Evolutionary conservation across 805 yeast genomes (phyloP).

Genomic region (Pichia thaimueangensis): DNA sequence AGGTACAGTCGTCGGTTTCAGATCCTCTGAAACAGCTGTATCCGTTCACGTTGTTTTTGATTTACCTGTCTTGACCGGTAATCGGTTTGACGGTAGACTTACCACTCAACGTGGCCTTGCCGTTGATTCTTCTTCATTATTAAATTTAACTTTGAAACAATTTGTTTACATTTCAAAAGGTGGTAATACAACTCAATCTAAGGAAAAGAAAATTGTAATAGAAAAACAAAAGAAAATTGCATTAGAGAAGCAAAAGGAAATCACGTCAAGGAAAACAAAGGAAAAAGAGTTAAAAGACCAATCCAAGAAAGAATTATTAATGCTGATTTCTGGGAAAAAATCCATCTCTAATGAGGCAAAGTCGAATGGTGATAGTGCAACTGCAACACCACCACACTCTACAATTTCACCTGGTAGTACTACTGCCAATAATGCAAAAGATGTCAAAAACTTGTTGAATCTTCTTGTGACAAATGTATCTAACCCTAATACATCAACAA

Average conservation of each 20-base stretch:
- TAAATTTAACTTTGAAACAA: conserved; percentile 72
- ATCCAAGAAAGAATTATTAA: conserved; percentile 33
- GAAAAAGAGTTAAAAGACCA: conserved; percentile 7
- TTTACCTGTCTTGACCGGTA: conserved; percentile 74
- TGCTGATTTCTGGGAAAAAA: conserved; percentile 34
- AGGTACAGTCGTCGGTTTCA: conserved; percentile 80
- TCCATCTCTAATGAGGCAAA: background rate
- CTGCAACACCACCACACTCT: background rate
- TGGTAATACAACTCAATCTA: conserved; percentile 12
- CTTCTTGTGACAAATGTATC: conserved; percentile 8
- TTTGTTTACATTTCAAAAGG: conserved; percentile 61
- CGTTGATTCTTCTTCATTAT: conserved; percentile 71
- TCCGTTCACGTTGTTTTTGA: conserved; percentile 81
- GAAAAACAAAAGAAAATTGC: conserved; percentile 3
- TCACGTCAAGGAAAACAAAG: conserved; percentile 2
- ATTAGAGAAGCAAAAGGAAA: conserved; percentile 3
- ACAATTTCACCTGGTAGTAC: background rate
- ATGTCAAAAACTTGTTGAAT: conserved; percentile 26
- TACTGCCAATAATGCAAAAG: conserved; percentile 7
- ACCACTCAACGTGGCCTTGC: conserved; percentile 75
- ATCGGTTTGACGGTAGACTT: conserved; percentile 70
- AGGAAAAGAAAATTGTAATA: conserved; percentile 1
- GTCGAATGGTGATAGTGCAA: background rate
- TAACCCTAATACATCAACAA: background rate
- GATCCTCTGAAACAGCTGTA: conserved; percentile 51